phyloP scores from a whole-genome alignment of 2,329 filamentous ascomycete genomes.

The Cylindrodendrum hubeiense region DNA sequence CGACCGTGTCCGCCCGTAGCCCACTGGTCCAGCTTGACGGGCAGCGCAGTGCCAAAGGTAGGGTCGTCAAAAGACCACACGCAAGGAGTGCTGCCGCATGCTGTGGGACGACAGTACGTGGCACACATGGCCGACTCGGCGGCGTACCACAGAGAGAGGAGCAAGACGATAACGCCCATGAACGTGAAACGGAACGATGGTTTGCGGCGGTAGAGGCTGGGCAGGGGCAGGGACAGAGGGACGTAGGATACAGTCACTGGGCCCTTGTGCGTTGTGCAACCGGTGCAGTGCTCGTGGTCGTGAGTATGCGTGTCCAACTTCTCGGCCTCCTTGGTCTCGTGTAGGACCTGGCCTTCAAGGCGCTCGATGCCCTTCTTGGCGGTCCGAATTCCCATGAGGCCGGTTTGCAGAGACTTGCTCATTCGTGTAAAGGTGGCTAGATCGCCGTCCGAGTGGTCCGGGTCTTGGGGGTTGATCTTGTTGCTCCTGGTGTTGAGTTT shows the following conservation, averaged over 20 bases:
- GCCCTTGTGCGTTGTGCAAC: slow-evolving; percentile 29
- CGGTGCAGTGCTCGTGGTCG: slow-evolving; percentile 27
- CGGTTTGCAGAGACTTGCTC: slow-evolving; percentile 64
- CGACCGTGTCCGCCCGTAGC: slow-evolving; percentile 65
- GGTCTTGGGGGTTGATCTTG: slow-evolving; percentile 35
- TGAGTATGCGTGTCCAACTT: slow-evolving; percentile 31
- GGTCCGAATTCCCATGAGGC: slow-evolving; percentile 64
- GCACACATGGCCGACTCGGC: slow-evolving; percentile 67
- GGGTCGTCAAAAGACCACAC: slow-evolving; percentile 70
- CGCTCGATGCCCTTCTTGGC: slow-evolving; percentile 70
- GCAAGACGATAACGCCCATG: slow-evolving; percentile 59
- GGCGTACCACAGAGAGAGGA: slow-evolving; percentile 64
- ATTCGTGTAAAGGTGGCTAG: slow-evolving; percentile 62
- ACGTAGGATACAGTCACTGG: slow-evolving; percentile 50
- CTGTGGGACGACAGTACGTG: slow-evolving; percentile 65
- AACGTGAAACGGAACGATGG: slow-evolving; percentile 62
- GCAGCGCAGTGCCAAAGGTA: slow-evolving; percentile 70
- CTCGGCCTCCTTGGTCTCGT: slow-evolving; percentile 44
- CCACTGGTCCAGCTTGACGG: slow-evolving; percentile 74
- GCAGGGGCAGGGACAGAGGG: slow-evolving; percentile 59
- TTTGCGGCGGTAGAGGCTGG: slow-evolving; percentile 58
- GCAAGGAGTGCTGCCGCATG: slow-evolving; percentile 62
- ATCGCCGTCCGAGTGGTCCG: slow-evolving; percentile 53
- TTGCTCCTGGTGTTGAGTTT: slow-evolving; percentile 42
- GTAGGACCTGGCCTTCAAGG: slow-evolving; percentile 64